These are phyloP conservation scores for Geotrichum bryndzae DNA, from an alignment of 1,139 yeast species.

Conservation along the genomic window DNA sequence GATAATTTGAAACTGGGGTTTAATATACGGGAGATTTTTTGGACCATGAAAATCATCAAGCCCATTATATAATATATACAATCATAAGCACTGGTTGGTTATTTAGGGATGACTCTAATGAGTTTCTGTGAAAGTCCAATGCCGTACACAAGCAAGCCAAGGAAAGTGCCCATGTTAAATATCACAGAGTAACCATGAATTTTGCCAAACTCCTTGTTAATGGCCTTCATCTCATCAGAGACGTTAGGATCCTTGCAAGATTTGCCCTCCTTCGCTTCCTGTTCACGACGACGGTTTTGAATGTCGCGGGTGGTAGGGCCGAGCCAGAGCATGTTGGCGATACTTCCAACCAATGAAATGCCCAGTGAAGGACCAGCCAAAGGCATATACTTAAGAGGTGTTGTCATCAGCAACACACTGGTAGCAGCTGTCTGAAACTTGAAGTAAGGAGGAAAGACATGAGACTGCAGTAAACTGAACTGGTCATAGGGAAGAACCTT, in stretches of 20 bases:
- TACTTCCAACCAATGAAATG: slow-evolving; percentile 44
- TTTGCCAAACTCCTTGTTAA: slow-evolving; percentile 57
- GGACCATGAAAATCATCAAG: neutral
- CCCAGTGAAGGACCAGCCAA: slow-evolving; percentile 23
- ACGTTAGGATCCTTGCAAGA: slow-evolving; percentile 48
- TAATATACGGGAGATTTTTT: neutral
- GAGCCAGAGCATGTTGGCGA: slow-evolving; percentile 56
- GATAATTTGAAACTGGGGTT: neutral
- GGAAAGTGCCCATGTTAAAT: slow-evolving; percentile 56
- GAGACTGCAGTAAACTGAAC: slow-evolving; percentile 69
- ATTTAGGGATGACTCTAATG: neutral
- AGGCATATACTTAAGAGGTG: slow-evolving; percentile 57
- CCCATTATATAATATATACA: neutral
- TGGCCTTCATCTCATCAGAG: slow-evolving; percentile 46
- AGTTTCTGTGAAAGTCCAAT: slow-evolving; percentile 25
- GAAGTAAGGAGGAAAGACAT: slow-evolving; percentile 78
- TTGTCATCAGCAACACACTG: slow-evolving; percentile 55
- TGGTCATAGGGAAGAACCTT: slow-evolving; percentile 68
- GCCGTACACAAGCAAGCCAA: slow-evolving; percentile 66
- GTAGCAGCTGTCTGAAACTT: slow-evolving; percentile 72
- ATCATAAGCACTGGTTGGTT: neutral
- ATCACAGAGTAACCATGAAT: slow-evolving; percentile 70
- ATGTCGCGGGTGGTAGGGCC: slow-evolving; percentile 62
- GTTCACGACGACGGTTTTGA: slow-evolving; percentile 51
- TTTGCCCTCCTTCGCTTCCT: slow-evolving; percentile 42